Base-by-base conservation (phyloP, 2,329 filamentous ascomycete genomes). In the Talaromyces atroroseus region DNA sequence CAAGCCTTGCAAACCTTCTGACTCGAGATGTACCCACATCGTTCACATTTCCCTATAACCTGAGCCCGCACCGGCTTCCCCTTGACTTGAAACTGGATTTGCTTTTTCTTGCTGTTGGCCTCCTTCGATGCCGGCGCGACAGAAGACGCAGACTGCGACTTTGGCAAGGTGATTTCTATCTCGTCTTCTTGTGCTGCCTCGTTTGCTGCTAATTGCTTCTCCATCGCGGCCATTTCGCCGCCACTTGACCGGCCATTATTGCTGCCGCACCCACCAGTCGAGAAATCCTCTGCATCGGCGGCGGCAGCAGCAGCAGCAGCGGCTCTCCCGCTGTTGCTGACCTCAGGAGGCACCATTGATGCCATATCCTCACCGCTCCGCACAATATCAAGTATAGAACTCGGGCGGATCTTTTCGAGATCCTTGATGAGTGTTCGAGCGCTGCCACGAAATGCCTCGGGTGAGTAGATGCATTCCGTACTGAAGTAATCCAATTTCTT, bases 401-500 rank as follows among this genome's bases (percentile, higher is more conserved):
- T 96, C 1, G 94, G 92, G 2, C 94, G 82, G 7, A 99, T 90
- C 64, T 88, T 88, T 74, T 99, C 94, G 32, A 99, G 77, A 64
- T 92, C 95, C 76, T 99, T 99, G 72, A 99, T 96, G 58, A 99
- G 76, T 24, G 87, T 89, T 61, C 94, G 83, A 2, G 94, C 94
- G 63, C 90, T 96, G 2, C 94, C 94, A 58, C 94, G 82, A 69
- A 99, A 99, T 2, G 94, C 94, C 73, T 99, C 94, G 0, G 94
- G 94, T 54, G 90, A 96, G 77, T 99, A 99, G 59, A 99, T 91
- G 78, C 94, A 99, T 74, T 99, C 94, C 0, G 94, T 99, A 66
- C 87, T 96, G 74, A 99, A 99, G 74, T 99, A 99, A 70, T 97
- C 92, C 61, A 99, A 80, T 71, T 92, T 92, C 74, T 94, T 95